phyloP scores from a whole-genome alignment of 768 basidiomycete species.

The Gymnopilus junonius region DNA sequence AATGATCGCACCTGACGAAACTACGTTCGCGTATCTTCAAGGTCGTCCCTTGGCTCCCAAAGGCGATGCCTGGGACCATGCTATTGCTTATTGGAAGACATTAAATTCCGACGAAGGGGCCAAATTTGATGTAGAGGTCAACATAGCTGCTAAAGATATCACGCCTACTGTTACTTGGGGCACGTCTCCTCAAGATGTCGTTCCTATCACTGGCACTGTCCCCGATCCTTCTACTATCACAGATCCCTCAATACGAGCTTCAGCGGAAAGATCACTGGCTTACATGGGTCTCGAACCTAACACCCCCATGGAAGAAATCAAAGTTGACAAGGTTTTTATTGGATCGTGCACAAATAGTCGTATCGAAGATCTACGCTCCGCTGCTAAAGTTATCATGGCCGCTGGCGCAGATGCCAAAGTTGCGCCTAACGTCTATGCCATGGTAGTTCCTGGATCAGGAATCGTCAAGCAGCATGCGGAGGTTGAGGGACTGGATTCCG shows the following conservation, averaged over 20 bases:
- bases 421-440: conserved; percentile 74
- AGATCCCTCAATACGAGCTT: conserved; percentile 66
- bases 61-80: conserved; percentile 84
- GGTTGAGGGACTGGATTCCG: conserved; percentile 80
- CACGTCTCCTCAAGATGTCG: conserved; percentile 90
- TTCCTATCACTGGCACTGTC: conserved; percentile 81
- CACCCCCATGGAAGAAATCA: conserved; percentile 77
- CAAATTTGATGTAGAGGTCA: conserved; percentile 81
- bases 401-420: conserved; percentile 77
- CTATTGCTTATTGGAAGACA: conserved; percentile 85
- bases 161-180: conserved; percentile 93
- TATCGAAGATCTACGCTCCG: conserved; percentile 90
- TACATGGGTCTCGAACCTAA: conserved; percentile 89
- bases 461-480: conserved; percentile 92
- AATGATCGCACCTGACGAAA: conserved; percentile 90
- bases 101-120: conserved; percentile 82
- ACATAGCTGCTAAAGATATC: conserved; percentile 83
- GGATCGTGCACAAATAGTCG: conserved; percentile 95
- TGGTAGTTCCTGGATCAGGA: conserved; percentile 93
- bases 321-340: conserved; percentile 88
- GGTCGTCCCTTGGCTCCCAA: conserved; percentile 83
- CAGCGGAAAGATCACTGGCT: conserved; percentile 75
- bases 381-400: conserved; percentile 76
- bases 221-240: conserved; percentile 74
- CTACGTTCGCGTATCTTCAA: conserved; percentile 84